Percentiles rank a stretch among this genome's conserved stretches.
phyloP scores from a whole-genome alignment of 768 basidiomycete genomes.

The Naematelia encephala region DNA sequence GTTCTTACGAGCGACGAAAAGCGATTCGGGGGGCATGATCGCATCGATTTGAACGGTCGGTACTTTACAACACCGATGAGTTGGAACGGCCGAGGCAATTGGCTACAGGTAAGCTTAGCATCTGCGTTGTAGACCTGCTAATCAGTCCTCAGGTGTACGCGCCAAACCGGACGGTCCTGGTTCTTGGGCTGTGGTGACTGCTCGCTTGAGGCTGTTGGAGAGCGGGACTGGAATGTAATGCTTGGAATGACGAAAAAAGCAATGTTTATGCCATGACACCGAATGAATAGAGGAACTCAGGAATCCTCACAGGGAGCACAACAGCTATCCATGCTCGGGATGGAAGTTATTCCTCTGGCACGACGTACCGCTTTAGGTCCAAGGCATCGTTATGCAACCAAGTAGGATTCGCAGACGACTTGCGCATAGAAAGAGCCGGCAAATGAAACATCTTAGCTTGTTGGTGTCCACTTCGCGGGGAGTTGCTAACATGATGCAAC shows the following conservation, averaged over 20 bases:
- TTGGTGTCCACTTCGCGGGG: too few species aligned
- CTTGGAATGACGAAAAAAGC: too few species aligned
- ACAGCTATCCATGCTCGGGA: not conserved
- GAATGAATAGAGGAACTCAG: too few species aligned
- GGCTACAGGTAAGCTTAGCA: constrained; percentile 62
- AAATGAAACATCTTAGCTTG: not conserved
- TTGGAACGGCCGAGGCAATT: constrained; percentile 93
- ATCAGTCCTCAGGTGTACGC: constrained; percentile 32
- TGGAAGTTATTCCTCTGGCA: too few species aligned
- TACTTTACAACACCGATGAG: constrained; percentile 79
- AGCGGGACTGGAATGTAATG: too few species aligned
- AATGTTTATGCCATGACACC: too few species aligned
- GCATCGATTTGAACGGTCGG: constrained; percentile 62
- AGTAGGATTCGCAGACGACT: too few species aligned
- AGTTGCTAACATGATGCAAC: too few species aligned
- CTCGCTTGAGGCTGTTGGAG: too few species aligned
- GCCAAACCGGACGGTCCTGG: constrained; percentile 41
- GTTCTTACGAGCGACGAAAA: constrained; percentile 81
- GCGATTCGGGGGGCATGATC: constrained; percentile 83
- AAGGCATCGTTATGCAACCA: too few species aligned
- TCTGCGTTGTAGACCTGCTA: not conserved
- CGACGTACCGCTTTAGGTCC: too few species aligned
- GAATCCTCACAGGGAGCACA: too few species aligned
- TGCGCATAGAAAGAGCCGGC: not conserved
- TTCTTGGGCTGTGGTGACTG: constrained; percentile 38